Percentiles rank a stretch among this genome's conserved stretches.
Evolutionary conservation across 805 yeast genomes (phyloP).

Genomic region (Lachancea lanzarotensis): DNA sequence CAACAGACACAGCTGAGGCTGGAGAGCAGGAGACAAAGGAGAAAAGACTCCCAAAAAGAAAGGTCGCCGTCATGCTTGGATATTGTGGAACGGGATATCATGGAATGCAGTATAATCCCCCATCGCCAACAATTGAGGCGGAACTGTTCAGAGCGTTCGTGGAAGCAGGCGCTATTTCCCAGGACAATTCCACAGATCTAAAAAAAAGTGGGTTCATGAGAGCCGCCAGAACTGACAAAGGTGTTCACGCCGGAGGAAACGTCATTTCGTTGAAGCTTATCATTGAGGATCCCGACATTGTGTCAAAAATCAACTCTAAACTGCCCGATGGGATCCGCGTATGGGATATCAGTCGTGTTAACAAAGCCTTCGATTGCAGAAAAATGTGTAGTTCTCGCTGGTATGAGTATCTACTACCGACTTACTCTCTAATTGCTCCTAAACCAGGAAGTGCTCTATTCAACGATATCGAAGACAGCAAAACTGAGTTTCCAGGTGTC

Average conservation of each 20-base stretch:
- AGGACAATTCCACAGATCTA: constrained; percentile 80
- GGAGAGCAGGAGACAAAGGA: constrained; percentile 58
- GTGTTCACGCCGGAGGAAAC: constrained; percentile 97
- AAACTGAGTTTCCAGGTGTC: constrained; percentile 49
- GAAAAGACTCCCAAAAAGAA: constrained; percentile 70
- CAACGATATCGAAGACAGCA: constrained; percentile 49
- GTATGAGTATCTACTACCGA: constrained; percentile 90
- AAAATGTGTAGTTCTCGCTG: constrained; percentile 94
- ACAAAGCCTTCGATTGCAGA: constrained; percentile 88
- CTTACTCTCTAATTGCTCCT: constrained; percentile 88
- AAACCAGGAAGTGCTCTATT: constrained; percentile 66
- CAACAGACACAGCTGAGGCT: constrained; percentile 42
- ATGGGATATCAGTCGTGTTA: constrained; percentile 89
- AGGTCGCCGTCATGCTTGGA: constrained; percentile 86
- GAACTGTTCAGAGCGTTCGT: constrained; percentile 79
- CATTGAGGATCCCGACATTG: constrained; percentile 65
- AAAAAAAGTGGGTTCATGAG: constrained; percentile 84
- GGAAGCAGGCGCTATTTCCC: constrained; percentile 81
- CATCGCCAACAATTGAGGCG: constrained; percentile 82
- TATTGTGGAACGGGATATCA: constrained; percentile 96
- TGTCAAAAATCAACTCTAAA: constrained; percentile 61
- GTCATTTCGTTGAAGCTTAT: constrained; percentile 79
- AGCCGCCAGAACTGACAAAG: constrained; percentile 88
- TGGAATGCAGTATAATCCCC: constrained; percentile 93
- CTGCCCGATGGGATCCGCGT: constrained; percentile 84